These are phyloP conservation scores for Tylopilus plumbeoviolaceoides DNA, from an alignment of 768 basidiomycete species.

Conservation along the genomic window DNA sequence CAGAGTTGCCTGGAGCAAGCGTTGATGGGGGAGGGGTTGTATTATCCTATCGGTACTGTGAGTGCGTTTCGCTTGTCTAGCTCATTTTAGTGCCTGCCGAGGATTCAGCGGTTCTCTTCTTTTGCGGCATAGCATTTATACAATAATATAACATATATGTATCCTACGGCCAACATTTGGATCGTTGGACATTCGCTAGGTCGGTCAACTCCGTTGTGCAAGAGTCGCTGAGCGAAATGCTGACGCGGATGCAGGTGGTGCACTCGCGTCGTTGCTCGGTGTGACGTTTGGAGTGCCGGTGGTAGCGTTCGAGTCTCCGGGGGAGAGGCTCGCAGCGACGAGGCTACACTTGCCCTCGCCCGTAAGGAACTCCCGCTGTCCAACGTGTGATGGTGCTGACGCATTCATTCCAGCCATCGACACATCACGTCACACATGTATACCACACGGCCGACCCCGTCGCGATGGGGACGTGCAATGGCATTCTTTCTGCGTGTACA, in stretches of 20 bases:
- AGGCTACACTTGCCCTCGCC: constrained; percentile 86
- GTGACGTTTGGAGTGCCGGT: constrained; percentile 86
- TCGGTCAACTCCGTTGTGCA: constrained; percentile 34
- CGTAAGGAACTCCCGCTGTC: constrained; percentile 38
- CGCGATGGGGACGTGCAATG: constrained; percentile 85
- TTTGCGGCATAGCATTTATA: constrained; percentile 70
- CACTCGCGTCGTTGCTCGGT: constrained; percentile 79
- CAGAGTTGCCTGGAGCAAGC: constrained; percentile 73
- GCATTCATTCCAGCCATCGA: constrained; percentile 50
- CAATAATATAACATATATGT: constrained; percentile 91
- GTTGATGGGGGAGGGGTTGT: constrained; percentile 74
- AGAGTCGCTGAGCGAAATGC: not conserved
- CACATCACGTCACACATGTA: constrained; percentile 81
- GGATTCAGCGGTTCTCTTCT: not conserved
- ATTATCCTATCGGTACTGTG: constrained; percentile 88
- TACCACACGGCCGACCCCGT: constrained; percentile 96
- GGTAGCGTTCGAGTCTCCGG: constrained; percentile 87
- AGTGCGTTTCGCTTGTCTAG: constrained; percentile 27
- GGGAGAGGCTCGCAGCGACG: constrained; percentile 73
- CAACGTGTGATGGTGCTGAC: not conserved
- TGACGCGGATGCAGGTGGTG: constrained; percentile 41
- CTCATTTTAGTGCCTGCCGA: not conserved
- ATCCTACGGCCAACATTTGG: constrained; percentile 90
- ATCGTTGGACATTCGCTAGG: constrained; percentile 71
- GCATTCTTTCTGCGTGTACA: constrained; percentile 75